Base-by-base conservation (phyloP, 352 stramenopile genomes). In the Phytophthora podocarpi region DNA sequence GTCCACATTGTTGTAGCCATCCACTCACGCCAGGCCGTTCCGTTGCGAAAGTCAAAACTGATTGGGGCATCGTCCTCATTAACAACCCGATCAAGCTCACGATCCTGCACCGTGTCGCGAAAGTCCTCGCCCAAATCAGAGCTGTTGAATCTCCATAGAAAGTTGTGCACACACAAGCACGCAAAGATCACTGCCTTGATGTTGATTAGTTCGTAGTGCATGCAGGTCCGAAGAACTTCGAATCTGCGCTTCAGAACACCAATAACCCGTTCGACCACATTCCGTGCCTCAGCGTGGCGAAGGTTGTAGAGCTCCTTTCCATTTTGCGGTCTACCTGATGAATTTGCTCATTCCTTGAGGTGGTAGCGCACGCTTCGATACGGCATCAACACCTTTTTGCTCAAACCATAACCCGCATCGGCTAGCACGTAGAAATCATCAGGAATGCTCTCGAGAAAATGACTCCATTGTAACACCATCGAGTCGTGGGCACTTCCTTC, bases 401-500 rank as follows among this genome's bases (percentile, higher is more conserved):
- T 46, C 6, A 59, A 13, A 0, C 18, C 46, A 21, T 69, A 69
- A 3, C 45, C 60, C 32, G 50, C 59, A 50, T 57, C 42, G 0
- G 13, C 59, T 10, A 67, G 20, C 0, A 54, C 36, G 28, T 47
- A 53, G 18, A 27, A 47, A 18, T 50, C 18, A 26, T 39, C 34
- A 4, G 42, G 43, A 21, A 64, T 15, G 9, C 12, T 2, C 3
- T 28, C 21, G 1, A 54, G 24, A 16, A 64, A 47, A 7, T 36
- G 1, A 48, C 58, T 61, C 21, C 30, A 67, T 11, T 54, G 41
- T 2, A 67, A 26, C n/a, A 60, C 58, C 36, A 34, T 49, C 2
- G 47, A 54, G 13, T 67, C 48, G 18, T 67, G 58, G 5, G 40
- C 58, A 32, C 48, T 67, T 1, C 48, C 47, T 23, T 59, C 49